Base-by-base conservation (phyloP, 495 filamentous ascomycete species). In the Saxophila tyrrhenica region DNA sequence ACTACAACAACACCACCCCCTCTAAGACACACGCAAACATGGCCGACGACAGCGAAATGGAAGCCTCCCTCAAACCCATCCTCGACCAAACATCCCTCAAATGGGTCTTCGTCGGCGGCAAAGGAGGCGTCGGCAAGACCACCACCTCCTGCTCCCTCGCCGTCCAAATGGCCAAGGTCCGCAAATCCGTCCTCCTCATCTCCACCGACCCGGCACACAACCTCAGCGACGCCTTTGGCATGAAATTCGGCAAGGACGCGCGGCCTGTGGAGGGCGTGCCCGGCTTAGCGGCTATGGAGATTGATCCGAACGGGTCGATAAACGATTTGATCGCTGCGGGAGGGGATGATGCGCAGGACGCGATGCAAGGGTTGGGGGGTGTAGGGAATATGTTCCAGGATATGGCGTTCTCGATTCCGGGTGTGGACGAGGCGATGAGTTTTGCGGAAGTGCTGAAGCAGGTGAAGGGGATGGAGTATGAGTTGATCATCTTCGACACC, bases 181-280 rank as follows among this genome's bases (percentile, higher is more conserved):
- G 94, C 72, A 87, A 89, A 68, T 94, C 87, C 44, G 94, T 99
- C 44, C 78, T 99, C 41, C 82, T 99, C 60, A 97, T 99, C 72
- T 96, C 90, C 23, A 99, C 92, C 62, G 92, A 99, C 69, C 92
- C 92, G 54, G 92, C 92, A 48, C 92, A 99, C 78, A 99, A 99
- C 70, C 78, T 99, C 50, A 92, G 86, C 67, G 92, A 99, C 74
- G 92, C 92, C 50, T 97, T 99, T 67, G 87, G 85, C 61, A 91
- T 97, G 73, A 97, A 99, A 70, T 99, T 99, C 66, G 92, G 92
- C 69, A 99, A 99, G 77, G 92, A 97, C 70, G 92, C 92, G 41
- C 82, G 89, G 48, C 78, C 95, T 19, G 73, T 99, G 56, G 81
- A 95, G 67, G 92, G 92, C 55, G 96, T 92, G 67, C 77, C 80